phyloP scores from a whole-genome alignment of 345 rosid genomes.

The Euphorbia tirucalli region DNA sequence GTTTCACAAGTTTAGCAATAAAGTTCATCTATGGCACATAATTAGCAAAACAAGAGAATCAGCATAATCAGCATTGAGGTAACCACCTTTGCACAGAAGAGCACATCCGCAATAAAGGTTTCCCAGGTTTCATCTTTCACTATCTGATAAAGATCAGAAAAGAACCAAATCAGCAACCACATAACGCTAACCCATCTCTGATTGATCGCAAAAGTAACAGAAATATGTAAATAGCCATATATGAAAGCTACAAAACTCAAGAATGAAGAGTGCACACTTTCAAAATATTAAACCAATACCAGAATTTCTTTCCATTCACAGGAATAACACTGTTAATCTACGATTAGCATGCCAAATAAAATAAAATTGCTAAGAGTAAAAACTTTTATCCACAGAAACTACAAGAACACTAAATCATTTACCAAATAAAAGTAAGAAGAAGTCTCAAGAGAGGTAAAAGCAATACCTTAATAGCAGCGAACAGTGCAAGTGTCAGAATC shows the following conservation, averaged over 20 bases:
- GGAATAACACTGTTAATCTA: neutral
- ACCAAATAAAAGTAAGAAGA: neutral
- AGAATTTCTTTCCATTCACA: neutral
- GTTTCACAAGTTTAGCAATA: neutral
- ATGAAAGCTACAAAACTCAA: neutral
- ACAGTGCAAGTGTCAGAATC: constrained; percentile 49
- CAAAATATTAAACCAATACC: neutral
- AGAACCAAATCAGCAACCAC: neutral
- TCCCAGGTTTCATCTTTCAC: constrained; percentile 83
- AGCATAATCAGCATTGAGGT: neutral
- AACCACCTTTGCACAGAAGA: constrained; percentile 70
- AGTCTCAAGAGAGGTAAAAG: neutral
- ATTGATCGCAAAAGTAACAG: neutral
- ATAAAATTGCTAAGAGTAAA: neutral
- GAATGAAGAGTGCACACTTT: neutral
- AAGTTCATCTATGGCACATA: neutral
- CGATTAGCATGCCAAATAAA: neutral
- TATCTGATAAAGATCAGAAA: constrained; percentile 29
- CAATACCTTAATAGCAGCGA: constrained; percentile 58
- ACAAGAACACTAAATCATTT: neutral
- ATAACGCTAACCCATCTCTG: neutral
- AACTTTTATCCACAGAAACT: neutral
- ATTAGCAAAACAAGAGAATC: neutral
- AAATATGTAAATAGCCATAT: neutral
- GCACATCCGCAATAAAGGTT: constrained; percentile 53